phyloP scores from a whole-genome alignment of 2,329 filamentous ascomycete genomes.

The Lasiodiplodia sp. region DNA sequence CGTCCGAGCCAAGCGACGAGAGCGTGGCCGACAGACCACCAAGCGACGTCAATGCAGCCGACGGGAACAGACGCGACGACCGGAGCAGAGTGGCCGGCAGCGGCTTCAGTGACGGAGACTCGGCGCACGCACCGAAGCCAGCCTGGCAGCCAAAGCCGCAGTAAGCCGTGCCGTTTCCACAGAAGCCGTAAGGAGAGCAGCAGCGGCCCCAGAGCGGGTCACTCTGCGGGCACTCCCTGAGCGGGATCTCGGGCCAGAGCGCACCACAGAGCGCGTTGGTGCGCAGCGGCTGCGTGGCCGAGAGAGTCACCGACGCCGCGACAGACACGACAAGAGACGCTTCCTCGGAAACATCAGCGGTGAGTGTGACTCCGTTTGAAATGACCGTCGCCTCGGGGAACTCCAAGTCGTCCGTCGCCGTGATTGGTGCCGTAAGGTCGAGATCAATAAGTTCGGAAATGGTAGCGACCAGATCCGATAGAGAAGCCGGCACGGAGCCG shows the following conservation, averaged over 20 bases:
- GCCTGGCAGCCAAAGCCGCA: slow-evolving; percentile 9
- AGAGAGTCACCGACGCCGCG: neutral
- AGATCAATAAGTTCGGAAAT: neutral
- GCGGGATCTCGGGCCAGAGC: neutral
- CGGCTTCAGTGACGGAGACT: neutral
- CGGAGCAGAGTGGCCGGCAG: neutral
- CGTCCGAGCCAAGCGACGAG: too few relatives aligned
- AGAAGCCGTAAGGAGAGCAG: slow-evolving; percentile 22
- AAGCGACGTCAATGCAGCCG: too few relatives aligned
- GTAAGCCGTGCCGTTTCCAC: slow-evolving; percentile 3
- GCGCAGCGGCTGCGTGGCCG: neutral
- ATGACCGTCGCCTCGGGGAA: neutral
- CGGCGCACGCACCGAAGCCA: neutral
- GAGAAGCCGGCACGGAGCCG: neutral
- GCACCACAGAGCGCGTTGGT: slow-evolving; percentile 16
- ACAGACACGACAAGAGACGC: neutral
- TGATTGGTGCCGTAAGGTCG: neutral
- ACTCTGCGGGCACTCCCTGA: neutral
- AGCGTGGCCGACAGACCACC: too few relatives aligned
- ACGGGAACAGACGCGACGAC: too few relatives aligned
- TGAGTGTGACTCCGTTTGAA: neutral
- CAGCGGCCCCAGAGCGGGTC: neutral
- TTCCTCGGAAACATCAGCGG: neutral
- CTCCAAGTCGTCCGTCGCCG: neutral
- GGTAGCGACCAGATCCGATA: neutral